Conservation (phyloP, 306 rosid species). For the Begonia fuchsioides region DNA sequence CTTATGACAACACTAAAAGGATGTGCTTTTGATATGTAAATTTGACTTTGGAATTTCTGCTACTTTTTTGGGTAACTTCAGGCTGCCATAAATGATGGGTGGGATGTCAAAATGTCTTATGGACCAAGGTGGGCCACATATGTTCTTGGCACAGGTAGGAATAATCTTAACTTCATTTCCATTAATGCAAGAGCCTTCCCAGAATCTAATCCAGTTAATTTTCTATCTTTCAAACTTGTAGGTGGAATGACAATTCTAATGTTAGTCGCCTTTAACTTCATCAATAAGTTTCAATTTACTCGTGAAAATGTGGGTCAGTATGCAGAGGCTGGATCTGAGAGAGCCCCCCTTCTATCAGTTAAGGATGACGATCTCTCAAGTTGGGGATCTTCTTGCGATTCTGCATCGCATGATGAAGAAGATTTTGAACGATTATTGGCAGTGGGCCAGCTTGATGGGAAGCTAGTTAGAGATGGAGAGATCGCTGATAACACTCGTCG, state of each 20-base stretch:
- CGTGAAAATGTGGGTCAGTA: conserved; percentile 20
- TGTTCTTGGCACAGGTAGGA: conserved; percentile 52
- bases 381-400: conserved; percentile 73
- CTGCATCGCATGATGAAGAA: conserved; percentile 49
- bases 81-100: conserved; percentile 31
- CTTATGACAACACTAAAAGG: no score
- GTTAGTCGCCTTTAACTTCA: conserved; percentile 32
- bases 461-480: conserved; percentile 39
- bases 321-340: conserved; percentile 23
- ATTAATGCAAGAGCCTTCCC: not conserved
- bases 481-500: conserved; percentile 53
- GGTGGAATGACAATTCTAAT: conserved; percentile 55
- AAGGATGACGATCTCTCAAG: conserved; percentile 75
- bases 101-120: conserved; percentile 46
- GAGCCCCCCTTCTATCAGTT: conserved; percentile 39
- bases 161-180: conserved; percentile 1
- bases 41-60: no score
- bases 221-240: conserved; percentile 14
- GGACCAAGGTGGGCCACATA: conserved; percentile 83
- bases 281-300: conserved; percentile 28
- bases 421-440: conserved; percentile 35
- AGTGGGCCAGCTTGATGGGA: conserved; percentile 25
- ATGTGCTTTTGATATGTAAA: no score
- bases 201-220: no score
- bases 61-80: no score